These are phyloP conservation scores for Mycena metata DNA, from an alignment of 768 basidiomycete species.

Conservation along the genomic window DNA sequence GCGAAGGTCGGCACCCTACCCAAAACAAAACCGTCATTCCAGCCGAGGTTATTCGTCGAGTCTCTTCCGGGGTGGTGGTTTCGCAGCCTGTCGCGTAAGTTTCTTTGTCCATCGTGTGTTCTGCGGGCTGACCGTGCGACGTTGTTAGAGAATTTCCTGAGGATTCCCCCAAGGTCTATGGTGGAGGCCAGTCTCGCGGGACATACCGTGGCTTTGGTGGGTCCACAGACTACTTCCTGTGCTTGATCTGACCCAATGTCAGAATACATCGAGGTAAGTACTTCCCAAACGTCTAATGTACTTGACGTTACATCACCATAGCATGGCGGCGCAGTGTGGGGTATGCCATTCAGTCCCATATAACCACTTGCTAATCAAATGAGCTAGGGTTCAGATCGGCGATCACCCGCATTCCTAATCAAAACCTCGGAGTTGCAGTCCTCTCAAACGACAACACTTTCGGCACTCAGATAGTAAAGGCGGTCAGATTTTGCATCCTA, in stretches of 20 bases:
- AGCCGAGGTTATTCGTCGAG: constrained; percentile 29
- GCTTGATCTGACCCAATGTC: too few species aligned
- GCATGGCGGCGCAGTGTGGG: too few species aligned
- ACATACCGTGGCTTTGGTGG: constrained; percentile 40
- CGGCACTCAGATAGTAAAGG: not conserved
- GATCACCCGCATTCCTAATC: constrained; percentile 13
- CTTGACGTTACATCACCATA: too few species aligned
- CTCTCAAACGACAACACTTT: constrained; percentile 17
- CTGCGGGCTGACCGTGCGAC: too few species aligned
- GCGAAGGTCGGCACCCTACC: constrained; percentile 34
- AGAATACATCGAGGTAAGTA: too few species aligned
- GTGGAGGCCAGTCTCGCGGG: constrained; percentile 38
- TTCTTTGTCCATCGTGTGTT: too few species aligned
- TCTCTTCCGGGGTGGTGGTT: constrained; percentile 37
- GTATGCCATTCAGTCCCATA: not conserved
- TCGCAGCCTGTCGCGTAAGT: constrained; percentile 29
- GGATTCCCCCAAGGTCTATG: constrained; percentile 42
- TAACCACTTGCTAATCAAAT: too few species aligned
- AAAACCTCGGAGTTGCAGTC: constrained; percentile 8
- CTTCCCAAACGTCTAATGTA: too few species aligned
- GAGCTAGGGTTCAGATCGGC: not conserved
- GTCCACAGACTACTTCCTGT: not conserved
- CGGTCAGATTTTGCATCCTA: constrained; percentile 10
- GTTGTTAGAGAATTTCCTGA: constrained; percentile 36
- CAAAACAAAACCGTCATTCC: constrained; percentile 37